These are phyloP conservation scores for Fusarium citri DNA, from an alignment of 2,329 filamentous ascomycete species.

Conservation along the genomic window DNA sequence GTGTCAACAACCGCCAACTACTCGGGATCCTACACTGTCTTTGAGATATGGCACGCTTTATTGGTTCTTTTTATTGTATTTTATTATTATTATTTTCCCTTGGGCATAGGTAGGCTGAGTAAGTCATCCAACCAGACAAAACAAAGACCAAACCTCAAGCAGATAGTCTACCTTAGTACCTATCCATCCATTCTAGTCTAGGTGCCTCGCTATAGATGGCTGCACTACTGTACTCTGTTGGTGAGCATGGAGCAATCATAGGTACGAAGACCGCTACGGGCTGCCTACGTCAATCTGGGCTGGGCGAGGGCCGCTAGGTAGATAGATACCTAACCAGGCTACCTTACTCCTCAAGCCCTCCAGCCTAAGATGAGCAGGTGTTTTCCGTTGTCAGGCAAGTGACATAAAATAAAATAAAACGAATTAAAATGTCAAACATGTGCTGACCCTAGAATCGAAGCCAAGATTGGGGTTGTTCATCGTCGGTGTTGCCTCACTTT, in stretches of 20 bases:
- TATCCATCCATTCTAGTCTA: too few relatives aligned
- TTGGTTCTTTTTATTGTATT: not conserved
- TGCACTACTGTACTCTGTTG: too few relatives aligned
- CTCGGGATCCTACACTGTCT: slow-evolving; percentile 8
- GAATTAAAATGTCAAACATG: not conserved
- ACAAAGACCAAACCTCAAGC: slow-evolving; percentile 2
- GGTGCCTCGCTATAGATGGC: too few relatives aligned
- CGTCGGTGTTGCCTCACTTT: not conserved
- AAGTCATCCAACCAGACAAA: slow-evolving; percentile 6
- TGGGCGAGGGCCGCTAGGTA: not conserved
- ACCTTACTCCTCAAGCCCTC: not conserved
- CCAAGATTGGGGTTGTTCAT: not conserved
- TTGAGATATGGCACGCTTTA: slow-evolving; percentile 8
- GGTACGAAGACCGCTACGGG: slow-evolving; percentile 15
- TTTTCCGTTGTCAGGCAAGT: not conserved
- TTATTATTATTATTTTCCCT: not conserved
- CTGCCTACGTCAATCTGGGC: not conserved
- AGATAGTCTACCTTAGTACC: too few relatives aligned
- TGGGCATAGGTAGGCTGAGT: not conserved
- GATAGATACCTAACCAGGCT: not conserved
- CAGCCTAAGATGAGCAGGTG: not conserved
- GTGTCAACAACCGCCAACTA: slow-evolving; percentile 12
- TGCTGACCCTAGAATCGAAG: not conserved
- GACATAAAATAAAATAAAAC: not conserved
- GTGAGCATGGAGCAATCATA: too few relatives aligned